phyloP scores from a whole-genome alignment of 192 early-diverging fungal genomes.

The Mortierella claussenii region DNA sequence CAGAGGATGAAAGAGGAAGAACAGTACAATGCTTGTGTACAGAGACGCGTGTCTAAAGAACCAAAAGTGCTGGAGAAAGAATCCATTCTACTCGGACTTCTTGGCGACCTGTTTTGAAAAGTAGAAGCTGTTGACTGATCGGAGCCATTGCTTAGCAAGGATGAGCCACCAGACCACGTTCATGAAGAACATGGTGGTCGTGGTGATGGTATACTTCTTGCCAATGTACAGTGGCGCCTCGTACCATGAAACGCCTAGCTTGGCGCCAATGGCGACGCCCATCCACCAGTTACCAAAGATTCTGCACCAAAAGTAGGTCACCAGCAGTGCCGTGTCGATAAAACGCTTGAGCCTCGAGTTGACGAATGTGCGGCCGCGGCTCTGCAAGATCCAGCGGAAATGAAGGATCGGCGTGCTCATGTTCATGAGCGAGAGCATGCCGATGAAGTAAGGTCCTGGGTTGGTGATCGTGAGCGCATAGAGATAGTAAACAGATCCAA shows the following conservation, averaged over 20 bases:
- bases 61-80: too few species aligned
- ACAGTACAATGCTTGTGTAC: neutral
- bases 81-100: conserved; percentile 44
- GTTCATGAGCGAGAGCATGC: conserved; percentile 51
- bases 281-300: conserved; percentile 55
- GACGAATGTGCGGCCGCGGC: conserved; percentile 33
- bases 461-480: conserved; percentile 37
- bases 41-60: neutral
- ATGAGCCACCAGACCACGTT: conserved; percentile 50
- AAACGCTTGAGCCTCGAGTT: conserved; percentile 48
- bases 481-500: conserved; percentile 48
- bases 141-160: conserved; percentile 45
- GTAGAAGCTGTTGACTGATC: conserved; percentile 47
- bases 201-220: conserved; percentile 47
- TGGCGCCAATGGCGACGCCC: conserved; percentile 51
- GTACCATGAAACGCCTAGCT: conserved; percentile 46
- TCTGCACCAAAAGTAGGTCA: conserved; percentile 53
- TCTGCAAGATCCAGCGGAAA: conserved; percentile 47
- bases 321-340: conserved; percentile 39
- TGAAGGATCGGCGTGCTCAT: conserved; percentile 52
- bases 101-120: conserved; percentile 36
- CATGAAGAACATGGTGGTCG: conserved; percentile 50
- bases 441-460: conserved; percentile 51
- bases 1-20: neutral
- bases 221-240: conserved; percentile 33